Conservation (phyloP, 306 rosid species). For the Myrica gale region DNA sequence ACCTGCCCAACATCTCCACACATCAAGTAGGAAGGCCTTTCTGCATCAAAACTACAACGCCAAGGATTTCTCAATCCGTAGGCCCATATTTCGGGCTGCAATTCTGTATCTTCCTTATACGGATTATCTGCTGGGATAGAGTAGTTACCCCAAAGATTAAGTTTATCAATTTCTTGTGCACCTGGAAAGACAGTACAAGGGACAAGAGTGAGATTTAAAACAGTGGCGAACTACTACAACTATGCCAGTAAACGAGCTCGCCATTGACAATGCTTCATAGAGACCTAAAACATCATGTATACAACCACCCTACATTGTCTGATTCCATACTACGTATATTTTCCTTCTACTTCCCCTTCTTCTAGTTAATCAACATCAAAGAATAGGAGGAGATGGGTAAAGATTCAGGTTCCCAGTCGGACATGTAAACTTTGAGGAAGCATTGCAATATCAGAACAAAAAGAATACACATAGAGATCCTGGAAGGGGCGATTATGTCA, state of each 20-base stretch:
- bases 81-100: constrained; percentile 89
- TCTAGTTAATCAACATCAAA: neutral
- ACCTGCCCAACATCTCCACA: constrained; percentile 95
- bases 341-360: neutral
- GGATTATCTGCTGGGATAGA: constrained; percentile 90
- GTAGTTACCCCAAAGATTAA: constrained; percentile 87
- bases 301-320: neutral
- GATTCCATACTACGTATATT: neutral
- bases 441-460: neutral
- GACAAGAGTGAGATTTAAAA: constrained; percentile 9
- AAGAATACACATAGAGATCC: neutral
- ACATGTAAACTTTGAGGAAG: neutral
- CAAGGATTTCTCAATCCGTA: constrained; percentile 89
- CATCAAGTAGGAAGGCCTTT: constrained; percentile 75
- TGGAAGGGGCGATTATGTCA: neutral
- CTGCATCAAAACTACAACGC: constrained; percentile 96
- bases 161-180: constrained; percentile 56
- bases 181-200: constrained; percentile 43
- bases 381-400: neutral
- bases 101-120: constrained; percentile 50
- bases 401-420: neutral
- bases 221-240: neutral
- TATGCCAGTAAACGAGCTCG: neutral
- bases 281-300: constrained; percentile 2
- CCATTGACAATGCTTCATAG: neutral